Conservation (phyloP, 257 asterid genomes). For the Voacanga thouarsii region DNA sequence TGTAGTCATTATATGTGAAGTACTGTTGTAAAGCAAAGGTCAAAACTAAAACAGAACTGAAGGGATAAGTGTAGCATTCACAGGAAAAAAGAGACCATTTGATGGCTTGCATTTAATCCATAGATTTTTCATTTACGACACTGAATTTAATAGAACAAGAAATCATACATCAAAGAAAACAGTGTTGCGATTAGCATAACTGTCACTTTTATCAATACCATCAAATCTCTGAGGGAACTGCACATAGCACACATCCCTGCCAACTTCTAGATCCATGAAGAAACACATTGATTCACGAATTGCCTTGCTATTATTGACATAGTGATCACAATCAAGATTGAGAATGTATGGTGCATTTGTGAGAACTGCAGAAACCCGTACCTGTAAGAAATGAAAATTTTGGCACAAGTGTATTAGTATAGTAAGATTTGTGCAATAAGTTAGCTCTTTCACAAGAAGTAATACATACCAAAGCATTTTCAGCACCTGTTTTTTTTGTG, state of each 20-base stretch:
- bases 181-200: conserved; percentile 95
- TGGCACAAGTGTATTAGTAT: background rate
- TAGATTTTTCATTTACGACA: background rate
- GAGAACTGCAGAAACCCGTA: conserved; percentile 92
- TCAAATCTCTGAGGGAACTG: conserved; percentile 99
- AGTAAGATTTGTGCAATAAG: background rate
- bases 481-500: conserved; percentile 99
- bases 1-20: background rate
- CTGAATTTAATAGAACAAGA: background rate
- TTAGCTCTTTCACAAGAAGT: background rate
- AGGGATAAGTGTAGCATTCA: background rate
- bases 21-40: background rate
- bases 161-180: conserved; percentile 93
- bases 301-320: conserved; percentile 91
- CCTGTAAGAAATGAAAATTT: conserved; percentile 35
- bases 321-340: conserved; percentile 98
- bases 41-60: background rate
- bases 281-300: conserved; percentile 98
- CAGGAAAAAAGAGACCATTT: background rate
- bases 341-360: conserved; percentile 95
- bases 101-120: background rate
- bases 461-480: conserved; percentile 78
- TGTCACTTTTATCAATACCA: conserved; percentile 92
- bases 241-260: conserved; percentile 81
- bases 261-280: conserved; percentile 92